Evolutionary conservation across 129 eudicot genomes (phyloP), one percentile per base, ranked within the genome.

Genomic region (Lactuca saligna): DNA sequence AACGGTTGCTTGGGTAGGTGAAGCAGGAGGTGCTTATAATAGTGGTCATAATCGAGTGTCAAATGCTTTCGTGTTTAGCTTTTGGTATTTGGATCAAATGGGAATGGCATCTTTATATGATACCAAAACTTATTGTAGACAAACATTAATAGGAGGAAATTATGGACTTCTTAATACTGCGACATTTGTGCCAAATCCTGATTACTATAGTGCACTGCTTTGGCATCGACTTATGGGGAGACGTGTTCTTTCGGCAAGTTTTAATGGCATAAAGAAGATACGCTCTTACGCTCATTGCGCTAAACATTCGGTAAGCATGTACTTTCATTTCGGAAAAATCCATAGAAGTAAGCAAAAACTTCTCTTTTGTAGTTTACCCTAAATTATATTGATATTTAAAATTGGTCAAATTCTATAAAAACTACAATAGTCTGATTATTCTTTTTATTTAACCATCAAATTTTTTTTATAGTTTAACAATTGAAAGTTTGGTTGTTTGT

Each of bases 201-300:
- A 91, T 84, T 91, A 83, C 73, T 91, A 84, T 73, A 92, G 98
- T 72, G 98, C 98, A 2, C 89, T 92, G 65, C 95, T 92, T 73
- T 92, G 96, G 96, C 98, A 92, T 72, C 91, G 89, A 35, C 54
- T 92, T 34, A 92, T 92, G 98, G 98, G 98, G 72, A 81, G 79
- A 83, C 77, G 69, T 31, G 98, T 92, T 66, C 77, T 92, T n/a
- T 78, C 87, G 0, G 84, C 98, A 35, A 66, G 68, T 10, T 79
- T 86, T 29, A 17, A 53, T 0, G 96, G 91, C 50, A 73, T 86
- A 3, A 82, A 63, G 4, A 88, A 73, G 67, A 73, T 88, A 4
- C 96, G 98, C 9, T 87, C 95, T 13, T 88, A 92, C n/a, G 69
- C 91, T 61, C 98, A 86, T 72, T 92, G 96, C 69, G 78, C 98